Evolutionary conservation across 768 basidiomycete genomes (phyloP), one percentile per base, ranked within the genome.

Genomic region (Gelatoporia subvermispora): DNA sequence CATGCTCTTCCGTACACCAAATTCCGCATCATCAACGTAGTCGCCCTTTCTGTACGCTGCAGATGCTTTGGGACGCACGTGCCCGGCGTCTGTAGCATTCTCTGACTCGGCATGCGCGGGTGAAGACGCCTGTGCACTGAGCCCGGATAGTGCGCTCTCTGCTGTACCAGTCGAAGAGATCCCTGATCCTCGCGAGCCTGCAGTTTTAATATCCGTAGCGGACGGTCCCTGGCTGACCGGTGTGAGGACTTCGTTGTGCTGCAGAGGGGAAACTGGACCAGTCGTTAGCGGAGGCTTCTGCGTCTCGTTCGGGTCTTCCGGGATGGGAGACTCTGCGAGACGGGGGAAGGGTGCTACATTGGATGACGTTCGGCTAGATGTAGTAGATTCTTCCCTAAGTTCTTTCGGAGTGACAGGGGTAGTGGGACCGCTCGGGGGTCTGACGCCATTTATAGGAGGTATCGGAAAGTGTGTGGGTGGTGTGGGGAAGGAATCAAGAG

Each of bases 401-500:
- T 37, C 49, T 45, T 48, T 31, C 7, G 28, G 52, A 20, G 49
- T 41, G 47, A 23, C 50, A 36, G 43, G 47, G 34, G 37, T 37
- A n/a, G 41, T 50, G 15, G 37, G 34, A 18, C 47, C 25, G 5
- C 25, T 37, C 16, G 22, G 47, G 34, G 49, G 47, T 8, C 36
- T 47, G 37, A 43, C 53, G 17, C 51, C 62, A 20, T 43, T 44
- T 8, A 61, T 55, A 4, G 78, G 75, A 31, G 82, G 86, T 13
- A 83, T 65, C 11, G 86, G 86, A 49, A 84, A 78, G 61, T 88
- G 85, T 0, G 78, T 79, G 0, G 87, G 87, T 15, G 87, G 87
- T 0, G 75, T 65, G 20, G 87, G 87, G 62, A 89, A 89, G 0
- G 81, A 82, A 25, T 82, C 85, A 20, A 89, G 68, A 1, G 85